Percentiles rank a stretch among this genome's conserved stretches.
Evolutionary conservation across 2,329 filamentous ascomycete genomes (phyloP).

Genomic region (Pseudogymnoascus sp.): DNA sequence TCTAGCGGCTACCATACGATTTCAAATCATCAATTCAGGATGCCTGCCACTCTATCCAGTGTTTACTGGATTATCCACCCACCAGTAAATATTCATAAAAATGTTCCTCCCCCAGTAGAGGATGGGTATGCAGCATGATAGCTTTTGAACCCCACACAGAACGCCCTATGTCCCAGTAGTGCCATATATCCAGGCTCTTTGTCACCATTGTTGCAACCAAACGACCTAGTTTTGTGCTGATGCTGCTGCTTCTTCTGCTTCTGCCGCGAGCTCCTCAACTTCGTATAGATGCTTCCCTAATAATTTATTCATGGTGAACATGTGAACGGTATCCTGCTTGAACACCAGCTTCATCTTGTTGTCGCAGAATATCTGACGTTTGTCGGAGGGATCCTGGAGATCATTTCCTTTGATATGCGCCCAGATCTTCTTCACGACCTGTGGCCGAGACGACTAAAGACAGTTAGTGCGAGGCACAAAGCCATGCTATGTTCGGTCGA

Average conservation of each 20-base stretch:
- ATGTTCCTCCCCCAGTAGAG: neutral
- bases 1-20: neutral
- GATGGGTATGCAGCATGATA: conserved; percentile 1
- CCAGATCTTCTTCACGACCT: conserved; percentile 96
- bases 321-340: conserved; percentile 83
- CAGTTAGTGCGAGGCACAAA: neutral
- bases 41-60: neutral
- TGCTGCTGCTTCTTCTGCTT: conserved; percentile 22
- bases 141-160: neutral
- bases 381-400: conserved; percentile 84
- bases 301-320: conserved; percentile 99
- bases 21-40: conserved; percentile 2
- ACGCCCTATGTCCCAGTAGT: neutral
- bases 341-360: conserved; percentile 87
- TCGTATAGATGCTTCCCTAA: conserved; percentile 84
- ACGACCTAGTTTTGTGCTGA: neutral
- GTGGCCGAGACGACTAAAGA: conserved; percentile 73
- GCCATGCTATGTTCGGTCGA: conserved; percentile 12
- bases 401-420: conserved; percentile 82
- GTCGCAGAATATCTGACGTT: conserved; percentile 88
- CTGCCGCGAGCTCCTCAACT: conserved; percentile 53
- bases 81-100: conserved; percentile 1
- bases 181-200: conserved; percentile 4
- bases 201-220: neutral
- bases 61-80: neutral